A percentile compares a stretch with the other conserved stretches of the same genome.
Evolutionary conservation across 208 protist genomes (phyloP).

Genomic region (Leishmania major): DNA sequence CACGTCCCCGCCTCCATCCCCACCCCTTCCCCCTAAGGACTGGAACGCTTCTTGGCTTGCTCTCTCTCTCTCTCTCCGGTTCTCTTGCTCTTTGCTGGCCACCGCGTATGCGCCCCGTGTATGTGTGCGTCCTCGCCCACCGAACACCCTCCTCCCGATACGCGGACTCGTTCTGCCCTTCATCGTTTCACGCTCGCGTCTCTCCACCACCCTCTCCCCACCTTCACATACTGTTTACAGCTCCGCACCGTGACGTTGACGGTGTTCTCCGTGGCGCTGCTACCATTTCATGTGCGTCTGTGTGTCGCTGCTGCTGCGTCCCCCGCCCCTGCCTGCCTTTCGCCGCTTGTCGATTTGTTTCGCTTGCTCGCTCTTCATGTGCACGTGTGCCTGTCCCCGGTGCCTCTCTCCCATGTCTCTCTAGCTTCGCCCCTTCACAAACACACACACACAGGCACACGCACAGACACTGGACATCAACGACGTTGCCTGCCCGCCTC

Average conservation of each 20-base stretch:
- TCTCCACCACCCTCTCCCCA: background rate
- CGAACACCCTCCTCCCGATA: background rate
- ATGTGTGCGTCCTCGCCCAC: background rate
- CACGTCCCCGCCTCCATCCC: background rate
- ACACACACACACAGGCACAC: conserved; percentile 10
- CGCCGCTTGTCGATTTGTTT: background rate
- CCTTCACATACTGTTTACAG: background rate
- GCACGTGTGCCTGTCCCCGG: background rate
- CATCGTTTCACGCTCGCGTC: background rate
- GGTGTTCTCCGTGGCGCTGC: background rate
- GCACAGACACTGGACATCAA: background rate
- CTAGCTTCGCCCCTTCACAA: background rate
- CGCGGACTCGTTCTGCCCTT: background rate
- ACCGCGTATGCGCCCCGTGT: background rate
- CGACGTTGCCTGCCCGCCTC: background rate
- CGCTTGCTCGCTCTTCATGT: background rate
- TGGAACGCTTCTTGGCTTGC: background rate
- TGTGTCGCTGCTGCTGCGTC: background rate
- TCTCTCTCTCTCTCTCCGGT: background rate
- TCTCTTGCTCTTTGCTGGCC: background rate
- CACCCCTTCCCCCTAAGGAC: background rate
- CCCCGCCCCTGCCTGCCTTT: background rate
- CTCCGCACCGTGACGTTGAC: background rate
- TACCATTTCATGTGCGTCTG: background rate
- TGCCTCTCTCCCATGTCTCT: background rate